A percentile compares a stretch with the other conserved stretches of the same genome.
Evolutionary conservation across 2,329 filamentous ascomycete genomes (phyloP).

Genomic region (Hypomyces perniciosus): DNA sequence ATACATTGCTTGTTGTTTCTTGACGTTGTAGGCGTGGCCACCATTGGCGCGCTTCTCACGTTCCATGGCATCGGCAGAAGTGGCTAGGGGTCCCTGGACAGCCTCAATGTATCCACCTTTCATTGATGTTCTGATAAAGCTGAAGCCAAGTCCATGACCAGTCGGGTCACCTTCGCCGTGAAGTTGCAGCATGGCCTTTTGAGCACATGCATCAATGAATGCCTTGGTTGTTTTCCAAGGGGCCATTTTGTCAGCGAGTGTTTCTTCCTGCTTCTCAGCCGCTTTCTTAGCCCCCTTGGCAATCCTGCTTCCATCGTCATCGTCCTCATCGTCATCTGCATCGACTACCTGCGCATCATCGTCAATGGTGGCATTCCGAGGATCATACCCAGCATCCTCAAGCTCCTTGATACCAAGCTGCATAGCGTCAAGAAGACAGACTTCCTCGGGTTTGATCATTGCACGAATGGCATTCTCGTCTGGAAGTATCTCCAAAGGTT

Average conservation of each 20-base stretch:
- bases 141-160: slow-evolving; percentile 87
- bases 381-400: slow-evolving; percentile 81
- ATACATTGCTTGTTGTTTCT: slow-evolving; percentile 86
- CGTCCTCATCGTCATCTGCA: slow-evolving; percentile 48
- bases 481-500: slow-evolving; percentile 65
- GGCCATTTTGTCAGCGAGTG: slow-evolving; percentile 80
- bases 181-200: slow-evolving; percentile 93
- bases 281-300: slow-evolving; percentile 37
- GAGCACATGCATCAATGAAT: slow-evolving; percentile 86
- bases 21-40: slow-evolving; percentile 96
- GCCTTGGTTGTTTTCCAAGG: slow-evolving; percentile 97
- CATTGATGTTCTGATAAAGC: slow-evolving; percentile 97
- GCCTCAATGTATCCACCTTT: slow-evolving; percentile 91
- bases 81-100: slow-evolving; percentile 59
- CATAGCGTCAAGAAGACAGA: slow-evolving; percentile 93
- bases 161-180: slow-evolving; percentile 95
- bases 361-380: slow-evolving; percentile 53
- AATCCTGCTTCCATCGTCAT: slow-evolving; percentile 36
- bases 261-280: slow-evolving; percentile 54
- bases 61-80: slow-evolving; percentile 76
- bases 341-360: slow-evolving; percentile 59
- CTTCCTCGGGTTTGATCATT: slow-evolving; percentile 93
- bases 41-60: slow-evolving; percentile 84
- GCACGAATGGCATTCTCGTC: slow-evolving; percentile 74
- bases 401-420: slow-evolving; percentile 89